These are phyloP conservation scores for Pseudozyma pruni DNA, from an alignment of 1,284 basidiomycete genomes.

Conservation along the genomic window DNA sequence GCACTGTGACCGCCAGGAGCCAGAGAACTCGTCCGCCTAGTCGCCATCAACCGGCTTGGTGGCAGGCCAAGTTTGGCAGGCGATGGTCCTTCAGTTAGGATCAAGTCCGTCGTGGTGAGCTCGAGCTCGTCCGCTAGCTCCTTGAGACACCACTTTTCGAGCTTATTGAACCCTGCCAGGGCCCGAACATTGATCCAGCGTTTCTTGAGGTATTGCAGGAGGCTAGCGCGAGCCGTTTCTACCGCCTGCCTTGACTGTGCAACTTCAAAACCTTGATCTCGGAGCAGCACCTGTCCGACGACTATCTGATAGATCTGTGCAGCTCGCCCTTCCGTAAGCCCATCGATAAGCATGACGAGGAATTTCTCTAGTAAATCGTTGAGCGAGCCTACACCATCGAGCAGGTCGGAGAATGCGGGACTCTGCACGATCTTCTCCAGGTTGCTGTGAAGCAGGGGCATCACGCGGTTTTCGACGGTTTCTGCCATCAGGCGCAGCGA, in stretches of 20 bases:
- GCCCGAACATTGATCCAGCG: constrained; percentile 80
- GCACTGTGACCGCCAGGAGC: background rate
- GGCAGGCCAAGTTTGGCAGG: background rate
- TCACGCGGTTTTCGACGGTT: constrained; percentile 45
- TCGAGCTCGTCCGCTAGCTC: constrained; percentile 74
- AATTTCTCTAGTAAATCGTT: constrained; percentile 56
- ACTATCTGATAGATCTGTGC: constrained; percentile 53
- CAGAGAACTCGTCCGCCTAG: constrained; percentile 11
- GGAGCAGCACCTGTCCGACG: constrained; percentile 56
- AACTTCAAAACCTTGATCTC: constrained; percentile 51
- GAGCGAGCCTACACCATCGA: constrained; percentile 55
- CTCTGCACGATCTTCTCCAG: constrained; percentile 52
- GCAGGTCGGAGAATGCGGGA: constrained; percentile 44
- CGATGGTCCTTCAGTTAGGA: constrained; percentile 32
- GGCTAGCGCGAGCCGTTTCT: constrained; percentile 50
- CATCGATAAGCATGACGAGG: constrained; percentile 57
- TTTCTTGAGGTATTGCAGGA: constrained; percentile 55
- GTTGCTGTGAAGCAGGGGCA: constrained; percentile 38
- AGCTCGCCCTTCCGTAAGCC: constrained; percentile 53
- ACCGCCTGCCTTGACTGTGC: constrained; percentile 26
- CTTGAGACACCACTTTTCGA: constrained; percentile 86
- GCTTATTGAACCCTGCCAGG: constrained; percentile 79
- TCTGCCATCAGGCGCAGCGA: constrained; percentile 58
- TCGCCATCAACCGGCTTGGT: constrained; percentile 15
- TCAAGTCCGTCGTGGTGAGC: constrained; percentile 43